Conservation (phyloP, 495 filamentous ascomycete genomes). For the Penicillium waksmanii region DNA sequence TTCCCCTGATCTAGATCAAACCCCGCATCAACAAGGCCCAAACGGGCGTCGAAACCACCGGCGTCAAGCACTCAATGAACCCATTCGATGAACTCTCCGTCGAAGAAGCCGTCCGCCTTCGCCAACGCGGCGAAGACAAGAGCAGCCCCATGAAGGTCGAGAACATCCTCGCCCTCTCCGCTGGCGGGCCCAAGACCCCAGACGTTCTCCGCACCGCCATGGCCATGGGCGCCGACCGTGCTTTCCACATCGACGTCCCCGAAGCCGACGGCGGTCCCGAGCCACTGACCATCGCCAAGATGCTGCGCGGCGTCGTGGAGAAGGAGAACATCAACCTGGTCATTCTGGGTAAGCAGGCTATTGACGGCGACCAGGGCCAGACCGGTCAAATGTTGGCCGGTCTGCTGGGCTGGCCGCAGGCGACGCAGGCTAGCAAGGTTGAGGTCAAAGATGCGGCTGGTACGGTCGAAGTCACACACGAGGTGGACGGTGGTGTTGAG, state of each 20-base stretch:
- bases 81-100: constrained; percentile 98
- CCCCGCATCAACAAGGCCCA: constrained; percentile 95
- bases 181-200: constrained; percentile 81
- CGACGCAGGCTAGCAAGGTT: constrained; percentile 87
- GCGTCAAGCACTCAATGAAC: constrained; percentile 97
- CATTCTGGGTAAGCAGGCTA: constrained; percentile 94
- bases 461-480: constrained; percentile 74
- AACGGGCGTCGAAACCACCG: constrained; percentile 87
- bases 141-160: constrained; percentile 63
- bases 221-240: constrained; percentile 97
- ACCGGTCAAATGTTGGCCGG: constrained; percentile 98
- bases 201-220: constrained; percentile 93
- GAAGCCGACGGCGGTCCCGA: constrained; percentile 66
- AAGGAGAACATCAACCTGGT: constrained; percentile 88
- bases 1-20: constrained; percentile 68
- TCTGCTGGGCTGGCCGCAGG: constrained; percentile 88
- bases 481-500: constrained; percentile 95
- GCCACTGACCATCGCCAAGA: constrained; percentile 87
- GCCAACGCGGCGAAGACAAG: constrained; percentile 61
- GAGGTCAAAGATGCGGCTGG: constrained; percentile 62
- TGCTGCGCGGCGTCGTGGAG: constrained; percentile 75
- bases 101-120: constrained; percentile 92
- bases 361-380: constrained; percentile 94
- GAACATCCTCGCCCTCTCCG: constrained; percentile 87
- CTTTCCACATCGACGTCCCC: constrained; percentile 79